Percentiles rank a stretch among this genome's conserved stretches.
phyloP scores from a whole-genome alignment of 139 green algal genomes.

The Micractinium sp. region DNA sequence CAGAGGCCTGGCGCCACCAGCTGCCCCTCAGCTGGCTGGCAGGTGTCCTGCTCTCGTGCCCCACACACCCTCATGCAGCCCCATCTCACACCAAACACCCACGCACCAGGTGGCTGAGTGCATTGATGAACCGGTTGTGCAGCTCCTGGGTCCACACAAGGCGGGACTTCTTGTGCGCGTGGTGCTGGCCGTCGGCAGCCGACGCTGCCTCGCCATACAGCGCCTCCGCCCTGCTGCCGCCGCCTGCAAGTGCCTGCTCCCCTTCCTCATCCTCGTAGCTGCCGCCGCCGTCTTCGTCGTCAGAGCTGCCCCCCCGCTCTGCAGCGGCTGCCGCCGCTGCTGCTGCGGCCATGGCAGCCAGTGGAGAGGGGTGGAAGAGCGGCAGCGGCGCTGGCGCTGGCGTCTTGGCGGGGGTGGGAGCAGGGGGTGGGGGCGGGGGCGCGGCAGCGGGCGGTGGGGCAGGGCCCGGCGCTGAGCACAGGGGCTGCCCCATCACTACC shows the following conservation, averaged over 20 bases:
- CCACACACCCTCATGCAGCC: neutral
- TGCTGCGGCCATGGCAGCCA: neutral
- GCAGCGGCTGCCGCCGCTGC: neutral
- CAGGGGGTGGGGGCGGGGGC: neutral
- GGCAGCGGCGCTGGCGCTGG: neutral
- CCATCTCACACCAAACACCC: neutral
- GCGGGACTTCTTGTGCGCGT: conserved; percentile 47
- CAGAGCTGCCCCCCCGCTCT: neutral
- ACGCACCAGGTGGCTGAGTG: conserved; percentile 73
- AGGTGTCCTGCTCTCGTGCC: too few species aligned
- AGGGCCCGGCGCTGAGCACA: neutral
- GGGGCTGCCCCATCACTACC: neutral
- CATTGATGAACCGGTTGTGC: conserved; percentile 80
- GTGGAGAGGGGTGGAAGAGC: neutral
- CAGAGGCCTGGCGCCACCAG: too few species aligned
- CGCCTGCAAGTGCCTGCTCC: neutral
- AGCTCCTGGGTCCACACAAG: conserved; percentile 83
- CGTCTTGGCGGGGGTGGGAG: neutral
- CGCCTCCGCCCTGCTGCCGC: neutral
- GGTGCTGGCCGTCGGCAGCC: neutral
- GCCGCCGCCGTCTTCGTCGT: neutral
- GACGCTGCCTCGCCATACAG: neutral
- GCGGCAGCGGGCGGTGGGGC: neutral
- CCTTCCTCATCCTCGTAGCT: neutral
- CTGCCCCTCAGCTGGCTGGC: too few species aligned